Conservation (phyloP, 441 rosid genomes). For the Adansonia madagascariensis region DNA sequence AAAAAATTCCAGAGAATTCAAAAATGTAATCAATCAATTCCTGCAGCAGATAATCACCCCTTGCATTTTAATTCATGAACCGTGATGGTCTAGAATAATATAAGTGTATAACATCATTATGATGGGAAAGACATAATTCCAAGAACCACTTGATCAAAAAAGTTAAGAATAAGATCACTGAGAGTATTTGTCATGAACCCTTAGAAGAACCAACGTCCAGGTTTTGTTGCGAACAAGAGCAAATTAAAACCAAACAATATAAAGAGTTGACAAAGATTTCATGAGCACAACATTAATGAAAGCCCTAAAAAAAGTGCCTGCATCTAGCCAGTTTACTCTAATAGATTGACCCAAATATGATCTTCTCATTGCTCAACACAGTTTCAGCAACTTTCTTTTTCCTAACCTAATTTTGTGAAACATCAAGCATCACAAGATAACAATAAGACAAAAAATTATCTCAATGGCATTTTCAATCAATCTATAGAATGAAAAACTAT, state of each 20-base stretch:
- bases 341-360: background rate
- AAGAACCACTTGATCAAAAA: constrained; percentile 6
- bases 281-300: background rate
- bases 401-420: background rate
- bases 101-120: background rate
- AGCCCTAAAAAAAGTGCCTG: background rate
- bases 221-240: background rate
- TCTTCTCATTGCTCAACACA: background rate
- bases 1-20: background rate
- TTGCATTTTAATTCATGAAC: background rate
- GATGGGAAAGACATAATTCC: constrained; percentile 14
- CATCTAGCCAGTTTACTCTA: background rate
- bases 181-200: background rate
- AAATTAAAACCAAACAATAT: background rate
- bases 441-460: background rate
- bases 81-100: background rate
- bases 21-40: background rate
- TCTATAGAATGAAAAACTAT: background rate
- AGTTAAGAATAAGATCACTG: background rate
- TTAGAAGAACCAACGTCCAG: background rate
- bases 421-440: constrained; percentile 2
- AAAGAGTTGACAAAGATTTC: background rate
- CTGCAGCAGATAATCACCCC: background rate
- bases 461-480: constrained; percentile 14
- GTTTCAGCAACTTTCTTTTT: background rate